A percentile compares a stretch with the other conserved stretches of the same genome.
Evolutionary conservation across 208 protist species (phyloP).

Genomic region (Trypanosoma conorhini): DNA sequence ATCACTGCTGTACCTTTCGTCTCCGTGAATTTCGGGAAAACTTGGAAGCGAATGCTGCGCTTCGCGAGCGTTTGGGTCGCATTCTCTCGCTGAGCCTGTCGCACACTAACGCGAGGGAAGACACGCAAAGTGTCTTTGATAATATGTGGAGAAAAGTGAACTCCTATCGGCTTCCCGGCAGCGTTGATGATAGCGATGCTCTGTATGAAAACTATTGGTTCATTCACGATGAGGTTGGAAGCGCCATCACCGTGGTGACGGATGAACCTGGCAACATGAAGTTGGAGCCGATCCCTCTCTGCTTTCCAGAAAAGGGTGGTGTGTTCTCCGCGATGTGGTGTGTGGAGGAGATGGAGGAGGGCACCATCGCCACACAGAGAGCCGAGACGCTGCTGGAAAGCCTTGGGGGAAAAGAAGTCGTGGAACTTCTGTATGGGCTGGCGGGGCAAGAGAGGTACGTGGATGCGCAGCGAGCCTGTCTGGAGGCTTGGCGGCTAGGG

Average conservation of each 20-base stretch:
- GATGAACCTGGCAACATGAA: slow-evolving; percentile 39
- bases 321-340: slow-evolving; percentile 59
- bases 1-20: slow-evolving; percentile 53
- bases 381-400: slow-evolving; percentile 32
- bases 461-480: slow-evolving; percentile 29
- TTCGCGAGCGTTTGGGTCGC: slow-evolving; percentile 35
- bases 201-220: slow-evolving; percentile 42
- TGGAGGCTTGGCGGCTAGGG: slow-evolving; percentile 30
- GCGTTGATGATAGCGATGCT: slow-evolving; percentile 10
- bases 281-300: slow-evolving; percentile 47
- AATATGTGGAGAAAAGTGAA: slow-evolving; percentile 44
- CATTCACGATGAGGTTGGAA: slow-evolving; percentile 57
- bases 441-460: slow-evolving; percentile 18
- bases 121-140: slow-evolving; percentile 29
- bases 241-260: slow-evolving; percentile 35
- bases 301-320: slow-evolving; percentile 40
- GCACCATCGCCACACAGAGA: slow-evolving; percentile 28
- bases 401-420: slow-evolving; percentile 22
- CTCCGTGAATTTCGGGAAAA: slow-evolving; percentile 35
- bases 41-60: slow-evolving; percentile 29
- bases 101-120: slow-evolving; percentile 10
- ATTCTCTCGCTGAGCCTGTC: slow-evolving; percentile 31
- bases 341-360: slow-evolving; percentile 39
- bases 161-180: slow-evolving; percentile 33
- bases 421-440: slow-evolving; percentile 35